These are phyloP conservation scores for Apiotrichum veenhuisii DNA, from an alignment of 1,284 basidiomycete species.

Conservation along the genomic window DNA sequence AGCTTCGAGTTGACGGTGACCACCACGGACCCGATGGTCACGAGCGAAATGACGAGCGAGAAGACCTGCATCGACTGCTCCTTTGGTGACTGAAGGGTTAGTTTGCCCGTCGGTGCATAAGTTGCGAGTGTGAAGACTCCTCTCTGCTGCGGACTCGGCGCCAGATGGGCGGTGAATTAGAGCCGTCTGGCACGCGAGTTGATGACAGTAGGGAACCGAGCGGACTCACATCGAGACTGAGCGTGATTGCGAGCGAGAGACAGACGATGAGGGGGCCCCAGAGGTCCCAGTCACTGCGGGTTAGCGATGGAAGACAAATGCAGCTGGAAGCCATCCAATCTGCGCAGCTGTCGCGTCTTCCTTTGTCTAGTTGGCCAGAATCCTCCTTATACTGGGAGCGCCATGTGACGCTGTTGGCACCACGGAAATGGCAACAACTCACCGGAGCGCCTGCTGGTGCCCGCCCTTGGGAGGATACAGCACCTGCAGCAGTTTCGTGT, in stretches of 20 bases:
- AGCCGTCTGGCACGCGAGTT: too few relatives aligned
- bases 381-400: too few relatives aligned
- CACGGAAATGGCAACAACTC: too few relatives aligned
- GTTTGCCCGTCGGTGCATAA: background rate
- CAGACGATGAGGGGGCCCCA: conserved; percentile 91
- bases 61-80: conserved; percentile 82
- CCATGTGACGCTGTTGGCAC: too few relatives aligned
- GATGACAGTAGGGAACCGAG: background rate
- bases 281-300: conserved; percentile 84
- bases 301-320: conserved; percentile 7
- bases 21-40: conserved; percentile 79
- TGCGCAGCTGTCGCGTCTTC: too few relatives aligned
- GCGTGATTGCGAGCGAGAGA: conserved; percentile 74
- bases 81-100: conserved; percentile 63
- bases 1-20: conserved; percentile 93
- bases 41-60: conserved; percentile 84
- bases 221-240: conserved; percentile 73
- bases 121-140: background rate
- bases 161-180: too few relatives aligned
- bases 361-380: too few relatives aligned
- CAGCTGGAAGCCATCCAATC: too few relatives aligned
- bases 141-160: too few relatives aligned
- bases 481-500: conserved; percentile 85
- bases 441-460: conserved; percentile 75
- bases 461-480: conserved; percentile 72